phyloP scores from a whole-genome alignment of 495 filamentous ascomycete genomes.

The Pseudoneurospora amorphoporcata region DNA sequence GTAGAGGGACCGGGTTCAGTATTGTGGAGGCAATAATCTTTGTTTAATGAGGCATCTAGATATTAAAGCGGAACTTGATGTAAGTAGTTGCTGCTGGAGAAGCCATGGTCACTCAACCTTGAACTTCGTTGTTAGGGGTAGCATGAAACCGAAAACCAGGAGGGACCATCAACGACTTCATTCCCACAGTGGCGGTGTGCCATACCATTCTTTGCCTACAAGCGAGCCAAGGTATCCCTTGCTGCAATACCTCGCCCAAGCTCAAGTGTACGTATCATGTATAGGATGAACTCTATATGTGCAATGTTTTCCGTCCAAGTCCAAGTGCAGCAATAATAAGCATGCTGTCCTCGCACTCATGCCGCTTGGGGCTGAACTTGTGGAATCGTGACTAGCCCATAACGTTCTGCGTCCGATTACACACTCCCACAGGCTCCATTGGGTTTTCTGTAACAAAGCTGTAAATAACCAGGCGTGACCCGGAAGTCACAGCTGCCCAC shows the following conservation, averaged over 20 bases:
- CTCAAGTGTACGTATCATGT: neutral
- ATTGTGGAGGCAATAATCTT: too few relatives aligned
- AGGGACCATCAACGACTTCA: neutral
- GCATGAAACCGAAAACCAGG: neutral
- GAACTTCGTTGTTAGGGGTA: neutral
- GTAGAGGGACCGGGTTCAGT: neutral
- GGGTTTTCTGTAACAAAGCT: neutral
- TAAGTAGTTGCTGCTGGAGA: neutral
- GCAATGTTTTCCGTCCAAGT: neutral
- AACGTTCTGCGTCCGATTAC: neutral
- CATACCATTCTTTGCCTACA: neutral
- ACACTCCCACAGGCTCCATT: neutral
- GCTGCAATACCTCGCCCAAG: neutral
- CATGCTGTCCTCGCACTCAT: neutral
- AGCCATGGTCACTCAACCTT: neutral
- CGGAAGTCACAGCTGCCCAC: neutral
- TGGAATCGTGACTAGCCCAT: neutral
- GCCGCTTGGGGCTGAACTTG: neutral
- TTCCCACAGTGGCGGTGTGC: neutral
- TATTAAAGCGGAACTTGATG: neutral
- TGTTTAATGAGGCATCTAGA: neutral
- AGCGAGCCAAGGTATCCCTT: neutral
- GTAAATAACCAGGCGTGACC: neutral
- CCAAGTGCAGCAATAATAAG: neutral
- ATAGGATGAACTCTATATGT: neutral